Evolutionary conservation across 495 filamentous ascomycete genomes (phyloP).

Genomic region (Poronia punctata): DNA sequence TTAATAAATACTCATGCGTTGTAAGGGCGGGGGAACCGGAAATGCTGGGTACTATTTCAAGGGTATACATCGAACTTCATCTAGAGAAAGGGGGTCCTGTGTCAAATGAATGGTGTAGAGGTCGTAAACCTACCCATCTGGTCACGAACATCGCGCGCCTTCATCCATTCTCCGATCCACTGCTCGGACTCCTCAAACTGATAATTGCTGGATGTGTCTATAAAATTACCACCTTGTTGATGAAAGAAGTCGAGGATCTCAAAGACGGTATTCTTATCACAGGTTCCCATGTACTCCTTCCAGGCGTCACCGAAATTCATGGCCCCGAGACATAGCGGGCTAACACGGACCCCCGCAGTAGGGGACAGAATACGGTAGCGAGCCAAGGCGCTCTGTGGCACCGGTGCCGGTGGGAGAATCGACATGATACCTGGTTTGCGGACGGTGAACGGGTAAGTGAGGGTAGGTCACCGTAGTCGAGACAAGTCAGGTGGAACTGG

Average conservation of each 20-base stretch:
- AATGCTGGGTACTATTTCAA: too few relatives aligned
- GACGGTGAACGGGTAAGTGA: too few relatives aligned
- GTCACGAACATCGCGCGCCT: slow-evolving; percentile 31
- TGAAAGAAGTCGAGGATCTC: slow-evolving; percentile 62
- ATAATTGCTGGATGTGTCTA: slow-evolving; percentile 70
- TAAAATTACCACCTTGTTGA: slow-evolving; percentile 63
- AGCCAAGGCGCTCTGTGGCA: slow-evolving; percentile 44
- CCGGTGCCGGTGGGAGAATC: slow-evolving; percentile 20
- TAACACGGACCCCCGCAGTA: slow-evolving; percentile 49
- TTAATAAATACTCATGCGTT: slow-evolving; percentile 4
- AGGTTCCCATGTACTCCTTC: slow-evolving; percentile 49
- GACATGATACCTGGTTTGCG: slow-evolving; percentile 7
- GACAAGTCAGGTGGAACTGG: background rate
- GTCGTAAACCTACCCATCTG: slow-evolving; percentile 26
- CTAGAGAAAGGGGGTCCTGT: too few relatives aligned
- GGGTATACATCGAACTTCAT: too few relatives aligned
- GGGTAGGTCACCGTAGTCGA: too few relatives aligned
- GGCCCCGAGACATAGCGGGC: slow-evolving; percentile 53
- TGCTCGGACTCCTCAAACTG: slow-evolving; percentile 60
- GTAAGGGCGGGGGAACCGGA: too few relatives aligned
- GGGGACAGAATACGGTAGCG: slow-evolving; percentile 55
- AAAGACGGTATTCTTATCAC: slow-evolving; percentile 54
- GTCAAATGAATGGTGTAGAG: too few relatives aligned
- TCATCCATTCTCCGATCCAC: slow-evolving; percentile 77
- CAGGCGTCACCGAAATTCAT: slow-evolving; percentile 59